Evolutionary conservation across 2,329 filamentous ascomycete species (phyloP), one percentile per base, ranked within the genome.

Genomic region (Raffaelea arxii): DNA sequence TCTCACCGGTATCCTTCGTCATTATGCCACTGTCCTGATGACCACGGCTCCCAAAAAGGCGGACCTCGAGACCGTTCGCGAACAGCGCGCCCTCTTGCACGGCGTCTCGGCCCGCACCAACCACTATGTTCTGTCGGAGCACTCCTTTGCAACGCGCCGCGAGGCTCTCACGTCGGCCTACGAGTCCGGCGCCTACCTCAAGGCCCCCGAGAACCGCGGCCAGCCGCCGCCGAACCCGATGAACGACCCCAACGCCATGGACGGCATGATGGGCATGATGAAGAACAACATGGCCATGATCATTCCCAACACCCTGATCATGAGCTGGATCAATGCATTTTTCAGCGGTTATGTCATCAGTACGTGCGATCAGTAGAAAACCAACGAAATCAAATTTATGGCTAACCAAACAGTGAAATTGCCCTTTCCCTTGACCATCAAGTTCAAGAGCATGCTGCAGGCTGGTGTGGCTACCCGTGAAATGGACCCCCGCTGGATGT

Each of bases 211-310:
- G 46, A 79, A 74, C 59, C 82, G 85, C 61, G 90, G 90, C 44
- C 86, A 96, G 67, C 84, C 89, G 3, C 84, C 89, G 19, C 80
- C 87, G 32, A 98, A 97, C 67, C 92, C 92, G 4, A 89, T 98
- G 79, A 86, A 84, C 11, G 92, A 98, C 64, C 94, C 94, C 21
- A 84, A 84, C 41, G 88, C 87, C 49, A 98, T 98, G 92, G 94
- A 98, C 62, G 91, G 90, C 56, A 98, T 98, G 92, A 98, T 98
- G 92, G 91, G 92, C 56, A 95, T 95, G 88, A 94, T 98, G 87
- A 98, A 98, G 78, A 90, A 90, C 48, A 95, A 98, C 63, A 95
- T 98, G 86, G 91, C 92, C 54, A 98, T 97, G 92, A 97, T 98
- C 72, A 88, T 98, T 49, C 92, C 92, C 42, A 95, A 98, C 67